Percentiles rank a stretch among this genome's conserved stretches.
These are phyloP conservation scores for Fusarium foetens DNA, from an alignment of 2,329 filamentous ascomycete genomes.

Conservation along the genomic window DNA sequence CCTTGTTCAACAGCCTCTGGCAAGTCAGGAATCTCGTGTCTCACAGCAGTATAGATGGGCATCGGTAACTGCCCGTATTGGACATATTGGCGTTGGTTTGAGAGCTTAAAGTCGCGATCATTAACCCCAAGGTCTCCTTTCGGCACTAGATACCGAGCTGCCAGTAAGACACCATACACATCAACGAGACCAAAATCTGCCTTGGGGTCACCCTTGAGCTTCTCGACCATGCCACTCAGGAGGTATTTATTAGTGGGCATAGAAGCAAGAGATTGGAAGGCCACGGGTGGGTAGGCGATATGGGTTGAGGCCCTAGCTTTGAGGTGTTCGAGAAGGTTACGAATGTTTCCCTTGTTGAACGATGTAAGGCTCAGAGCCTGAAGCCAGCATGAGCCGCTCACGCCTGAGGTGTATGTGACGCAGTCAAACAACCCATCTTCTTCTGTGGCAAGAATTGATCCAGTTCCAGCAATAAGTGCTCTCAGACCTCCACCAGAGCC, in stretches of 20 bases:
- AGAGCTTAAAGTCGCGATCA: conserved; percentile 86
- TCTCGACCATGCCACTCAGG: conserved; percentile 88
- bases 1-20: conserved; percentile 48
- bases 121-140: conserved; percentile 80
- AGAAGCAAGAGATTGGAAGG: conserved; percentile 82
- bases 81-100: conserved; percentile 81
- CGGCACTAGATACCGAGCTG: conserved; percentile 83
- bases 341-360: conserved; percentile 74
- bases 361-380: conserved; percentile 84
- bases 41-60: conserved; percentile 94
- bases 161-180: conserved; percentile 87
- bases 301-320: conserved; percentile 87
- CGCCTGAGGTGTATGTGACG: conserved; percentile 92
- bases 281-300: conserved; percentile 90
- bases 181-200: conserved; percentile 93
- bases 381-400: conserved; percentile 96
- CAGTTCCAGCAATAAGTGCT: conserved; percentile 89
- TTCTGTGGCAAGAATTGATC: conserved; percentile 84
- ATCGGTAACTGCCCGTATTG: conserved; percentile 83
- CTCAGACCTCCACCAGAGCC: conserved; percentile 92
- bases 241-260: conserved; percentile 94
- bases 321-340: conserved; percentile 81
- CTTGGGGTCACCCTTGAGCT: conserved; percentile 76
- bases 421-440: conserved; percentile 94
- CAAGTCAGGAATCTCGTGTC: conserved; percentile 88